Evolutionary conservation across 192 early-diverging fungal genomes (phyloP), one percentile per base, ranked within the genome.

Genomic region (Coemansia sp.): DNA sequence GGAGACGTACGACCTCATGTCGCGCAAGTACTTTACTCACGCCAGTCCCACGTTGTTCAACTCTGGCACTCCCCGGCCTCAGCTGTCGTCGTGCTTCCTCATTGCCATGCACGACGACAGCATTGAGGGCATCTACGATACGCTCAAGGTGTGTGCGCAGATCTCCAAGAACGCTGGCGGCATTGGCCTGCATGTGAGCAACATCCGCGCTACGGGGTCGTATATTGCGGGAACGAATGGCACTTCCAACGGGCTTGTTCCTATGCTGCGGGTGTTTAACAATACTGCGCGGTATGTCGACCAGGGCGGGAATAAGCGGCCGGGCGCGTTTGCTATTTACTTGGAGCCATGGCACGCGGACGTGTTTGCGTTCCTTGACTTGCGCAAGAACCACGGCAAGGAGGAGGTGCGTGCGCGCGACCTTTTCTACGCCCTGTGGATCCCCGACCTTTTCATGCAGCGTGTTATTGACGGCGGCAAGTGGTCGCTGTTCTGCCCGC

Each of bases 141-240:
- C 97, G 21, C 89, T 99, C 69, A 97, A 96, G 86, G 91, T 87
- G 50, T 99, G 96, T 73, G 96, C 96, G 50, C 92, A 95, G 89
- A 99, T 99, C 73, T 96, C 94, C 64, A 99, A 99, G 88, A 91
- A 92, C 63, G 97, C 96, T 33, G 96, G 97, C 70, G 96, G 97
- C 47, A 97, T 99, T 62, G 97, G 97, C 19, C 84, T 99, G 44
- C 96, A 96, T 76, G 93, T 99, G 66, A 96, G 98, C 88, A 94
- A 94, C 73, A 99, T 99, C 75, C 92, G 96, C 49, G 92, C 95
- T 0, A 87, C 88, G 7, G 97, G 96, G 2, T 95, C 97, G 16
- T 99, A 96, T 79, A 98, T 98, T 87, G 93, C 97, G 33, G 97
- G 96, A 57, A 97, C 96, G 39, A 98, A 99, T 77, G 97, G 97